Evolutionary conservation across 148 eudicot species (phyloP), one percentile per base, ranked within the genome.

Genomic region (Simmondsia chinensis): DNA sequence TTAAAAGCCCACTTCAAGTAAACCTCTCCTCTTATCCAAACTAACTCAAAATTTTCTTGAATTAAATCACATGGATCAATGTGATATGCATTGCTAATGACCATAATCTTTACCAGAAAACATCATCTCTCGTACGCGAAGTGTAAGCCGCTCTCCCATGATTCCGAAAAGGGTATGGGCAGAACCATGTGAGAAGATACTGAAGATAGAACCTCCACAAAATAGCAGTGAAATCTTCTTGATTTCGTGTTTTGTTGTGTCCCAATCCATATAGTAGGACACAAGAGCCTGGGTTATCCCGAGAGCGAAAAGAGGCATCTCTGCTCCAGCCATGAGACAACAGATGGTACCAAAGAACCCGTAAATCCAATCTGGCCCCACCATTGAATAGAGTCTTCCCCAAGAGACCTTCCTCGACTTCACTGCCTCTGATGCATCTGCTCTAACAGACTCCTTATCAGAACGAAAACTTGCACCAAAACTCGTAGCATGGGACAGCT

Each of bases 321-420:
- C 57, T 45, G 67, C 44, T 13, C 93, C 93, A 8, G 82, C 79
- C 35, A 82, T 9, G 85, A 82, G 28, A 85, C 93, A 6, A 72
- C 22, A 38, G 82, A 74, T 52, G 33, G 99, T 79, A 40, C 95
- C 94, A 46, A 59, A 50, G 33, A 75, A 59, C 19, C 87, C 95
- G 38, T 91, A 82, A 38, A 33, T 53, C 99, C 95, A 85, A 57
- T 91, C 99, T 12, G 94, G 85, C 16, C 80, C 69, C 18, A 79
- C 73, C 99, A 91, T 76, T 13, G 95, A 76, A 35, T 79, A 63
- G 34, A 91, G 56, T 72, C 94, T 76, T 63, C 74, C 39, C 19
- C 75, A 65, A 4, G 99, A 76, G 21, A 91, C 67, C 41, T 53
- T 64, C 15, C 42, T 65, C 7, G 60, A 20, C 49, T n/a, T 74